Conservation (phyloP, 2,329 filamentous ascomycete genomes). For the Verticillium isaacii region DNA sequence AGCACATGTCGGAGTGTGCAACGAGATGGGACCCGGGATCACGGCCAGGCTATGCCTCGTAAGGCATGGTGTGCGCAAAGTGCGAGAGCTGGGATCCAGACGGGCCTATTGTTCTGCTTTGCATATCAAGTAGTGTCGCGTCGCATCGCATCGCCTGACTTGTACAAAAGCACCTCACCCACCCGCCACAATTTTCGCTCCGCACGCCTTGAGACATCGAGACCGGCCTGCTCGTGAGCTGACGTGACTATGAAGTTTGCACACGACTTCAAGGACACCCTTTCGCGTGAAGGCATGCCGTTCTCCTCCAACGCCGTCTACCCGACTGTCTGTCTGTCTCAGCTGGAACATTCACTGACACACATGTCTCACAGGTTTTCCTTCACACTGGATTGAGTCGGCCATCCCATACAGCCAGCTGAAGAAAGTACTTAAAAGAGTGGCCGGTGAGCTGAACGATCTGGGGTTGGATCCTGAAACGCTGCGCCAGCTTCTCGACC, state of each 20-base stretch:
- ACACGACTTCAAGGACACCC: constrained; percentile 66
- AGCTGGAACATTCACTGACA: neutral
- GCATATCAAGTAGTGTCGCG: neutral
- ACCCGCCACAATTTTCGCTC: neutral
- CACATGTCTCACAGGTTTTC: constrained; percentile 51
- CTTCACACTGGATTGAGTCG: constrained; percentile 64
- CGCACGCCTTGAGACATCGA: constrained; percentile 2
- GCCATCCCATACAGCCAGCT: constrained; percentile 81
- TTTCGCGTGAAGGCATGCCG: constrained; percentile 54
- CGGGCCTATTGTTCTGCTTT: neutral
- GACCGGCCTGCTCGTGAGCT: neutral
- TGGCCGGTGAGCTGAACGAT: constrained; percentile 64
- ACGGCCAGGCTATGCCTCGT: neutral
- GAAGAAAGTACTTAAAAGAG: constrained; percentile 84
- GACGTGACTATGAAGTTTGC: constrained; percentile 72
- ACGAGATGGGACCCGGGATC: neutral
- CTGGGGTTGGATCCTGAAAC: constrained; percentile 71
- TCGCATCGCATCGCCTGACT: neutral
- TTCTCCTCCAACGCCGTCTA: neutral
- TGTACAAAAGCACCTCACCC: neutral
- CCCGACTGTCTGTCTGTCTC: neutral
- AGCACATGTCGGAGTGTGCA: neutral
- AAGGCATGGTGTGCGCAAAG: neutral
- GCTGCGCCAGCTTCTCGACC: constrained; percentile 58
- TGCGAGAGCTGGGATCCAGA: neutral